Evolutionary conservation across 805 yeast genomes (phyloP), one percentile per base, ranked within the genome.

Genomic region (Saccharomycopsis guyanensis): DNA sequence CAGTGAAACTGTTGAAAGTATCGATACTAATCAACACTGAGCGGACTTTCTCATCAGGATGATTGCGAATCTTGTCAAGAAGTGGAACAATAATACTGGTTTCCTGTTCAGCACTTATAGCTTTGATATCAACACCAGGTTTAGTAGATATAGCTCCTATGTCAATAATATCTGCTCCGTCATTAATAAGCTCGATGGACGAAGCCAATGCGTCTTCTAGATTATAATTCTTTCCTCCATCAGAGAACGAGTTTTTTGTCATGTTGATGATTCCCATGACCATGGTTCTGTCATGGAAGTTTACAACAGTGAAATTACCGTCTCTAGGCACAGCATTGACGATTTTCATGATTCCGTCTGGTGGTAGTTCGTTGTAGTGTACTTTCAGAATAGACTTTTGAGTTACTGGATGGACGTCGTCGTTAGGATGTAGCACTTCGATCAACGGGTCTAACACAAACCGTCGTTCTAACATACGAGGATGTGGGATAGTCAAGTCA

Each of bases 191-290:
- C 33, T 62, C 53, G 35, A 63, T 59, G 0, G 82, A 83, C 20
- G 66, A 64, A 0, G 55, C 57, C 23, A 81, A 58, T 1, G 79
- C 69, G 8, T 63, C 62, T 0, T 64, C 71, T 0, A 70, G 32
- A 4, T 67, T 58, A 1, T 66, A 56, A 25, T 68, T 58, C 15
- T 58, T 58, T 1, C 93, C 87, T 2, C 96, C 97, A 62, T 93
- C 98, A 38, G 95, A 85, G 60, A 93, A 93, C 1, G 96, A 88
- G 62, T 93, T 97, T 0, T 97, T 96, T 0, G 98, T 93, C 18
- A 83, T 73, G 57, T 93, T 93, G 53, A 93, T 63, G 40, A 93
- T 81, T 1, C 87, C 93, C 98, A 93, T 93, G 38, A 88, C 59
- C 43, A 71, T 64, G 0, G 97, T 86, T n/a, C 65, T 66, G 3